Base-by-base conservation (phyloP, 768 basidiomycete genomes). In the Lentinula raphanica region DNA sequence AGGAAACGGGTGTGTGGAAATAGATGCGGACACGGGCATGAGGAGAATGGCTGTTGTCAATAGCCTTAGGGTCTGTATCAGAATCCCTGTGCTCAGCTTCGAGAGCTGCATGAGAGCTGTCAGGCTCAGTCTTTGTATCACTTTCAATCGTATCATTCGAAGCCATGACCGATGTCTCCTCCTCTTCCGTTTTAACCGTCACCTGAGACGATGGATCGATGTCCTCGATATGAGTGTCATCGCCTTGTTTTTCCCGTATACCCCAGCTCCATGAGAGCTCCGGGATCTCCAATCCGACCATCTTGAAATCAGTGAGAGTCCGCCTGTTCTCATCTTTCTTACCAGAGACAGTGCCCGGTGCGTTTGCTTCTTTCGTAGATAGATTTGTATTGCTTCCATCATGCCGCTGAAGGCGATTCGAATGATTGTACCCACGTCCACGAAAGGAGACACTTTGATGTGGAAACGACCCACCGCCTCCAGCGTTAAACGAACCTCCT, bases 291-390 rank as follows among this genome's bases (percentile, higher is more conserved):
- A 98, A 79, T 27, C 90, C 94, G 67, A 95, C 79, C 69, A 99
- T 94, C 75, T 96, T 92, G 83, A 99, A 99, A 75, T 98, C 96
- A 36, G 94, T 98, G 64, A 99, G 85, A 29, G 95, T 97, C 66
- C 92, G 85, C 67, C 88, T 84, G 69, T 89, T 88, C 71, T 93
- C 91, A 68, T 92, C 90, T 72, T 88, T 89, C 81, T 91, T 91
- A 80, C 86, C 85, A 58, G 74, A 74, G 67, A 78, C 74, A n/a
- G 58, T 40, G 40, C 68, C 63, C 65, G 77, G 75, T 60, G 77
- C 72, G 38, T 75, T 69, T 17, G 54, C 12, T 15, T 57, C 56
- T 49, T 57, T 57, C 31, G 28, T 32, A 48, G 48, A 48, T 27
- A 31, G 13, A 36, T 27, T 38, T 58, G 64, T 66, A 71, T 67